These are phyloP conservation scores for Multifurca ochricompacta DNA, from an alignment of 768 basidiomycete species.

Conservation along the genomic window DNA sequence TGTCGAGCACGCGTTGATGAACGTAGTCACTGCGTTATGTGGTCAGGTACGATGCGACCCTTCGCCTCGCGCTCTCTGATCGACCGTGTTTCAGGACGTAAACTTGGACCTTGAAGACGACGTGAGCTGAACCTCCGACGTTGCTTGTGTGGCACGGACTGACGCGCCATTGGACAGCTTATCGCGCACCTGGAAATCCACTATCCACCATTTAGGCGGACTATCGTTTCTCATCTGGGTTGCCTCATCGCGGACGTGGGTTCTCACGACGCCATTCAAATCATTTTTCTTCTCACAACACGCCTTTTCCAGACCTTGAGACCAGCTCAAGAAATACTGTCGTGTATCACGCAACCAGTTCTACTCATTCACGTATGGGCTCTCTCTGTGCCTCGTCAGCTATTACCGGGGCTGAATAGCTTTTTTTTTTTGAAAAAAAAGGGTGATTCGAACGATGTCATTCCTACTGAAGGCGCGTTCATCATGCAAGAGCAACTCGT, in stretches of 20 bases:
- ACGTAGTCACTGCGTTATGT: slow-evolving; percentile 20
- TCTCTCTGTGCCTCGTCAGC: neutral
- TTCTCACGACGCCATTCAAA: neutral
- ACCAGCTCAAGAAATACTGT: slow-evolving; percentile 3
- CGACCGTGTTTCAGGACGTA: slow-evolving; percentile 6
- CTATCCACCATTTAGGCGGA: slow-evolving; percentile 22
- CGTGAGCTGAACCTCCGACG: neutral
- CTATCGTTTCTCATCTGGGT: slow-evolving; percentile 9
- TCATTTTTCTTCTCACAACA: neutral
- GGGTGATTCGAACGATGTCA: slow-evolving; percentile 17
- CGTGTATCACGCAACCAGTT: slow-evolving; percentile 6
- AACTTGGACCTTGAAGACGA: slow-evolving; percentile 18
- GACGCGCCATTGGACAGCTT: slow-evolving; percentile 11
- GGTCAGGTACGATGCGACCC: slow-evolving; percentile 21
- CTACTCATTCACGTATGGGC: slow-evolving; percentile 19
- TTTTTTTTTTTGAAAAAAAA: too few species aligned
- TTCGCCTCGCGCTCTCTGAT: neutral
- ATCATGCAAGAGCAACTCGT: slow-evolving; percentile 15
- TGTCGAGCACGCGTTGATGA: slow-evolving; percentile 23
- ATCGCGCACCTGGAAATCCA: slow-evolving; percentile 21
- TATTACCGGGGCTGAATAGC: neutral
- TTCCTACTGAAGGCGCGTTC: slow-evolving; percentile 9
- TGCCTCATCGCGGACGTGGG: slow-evolving; percentile 13
- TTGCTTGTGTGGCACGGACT: neutral
- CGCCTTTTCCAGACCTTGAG: neutral